Evolutionary conservation across 2,329 filamentous ascomycete genomes (phyloP).

Genomic region (Alternaria sp.): DNA sequence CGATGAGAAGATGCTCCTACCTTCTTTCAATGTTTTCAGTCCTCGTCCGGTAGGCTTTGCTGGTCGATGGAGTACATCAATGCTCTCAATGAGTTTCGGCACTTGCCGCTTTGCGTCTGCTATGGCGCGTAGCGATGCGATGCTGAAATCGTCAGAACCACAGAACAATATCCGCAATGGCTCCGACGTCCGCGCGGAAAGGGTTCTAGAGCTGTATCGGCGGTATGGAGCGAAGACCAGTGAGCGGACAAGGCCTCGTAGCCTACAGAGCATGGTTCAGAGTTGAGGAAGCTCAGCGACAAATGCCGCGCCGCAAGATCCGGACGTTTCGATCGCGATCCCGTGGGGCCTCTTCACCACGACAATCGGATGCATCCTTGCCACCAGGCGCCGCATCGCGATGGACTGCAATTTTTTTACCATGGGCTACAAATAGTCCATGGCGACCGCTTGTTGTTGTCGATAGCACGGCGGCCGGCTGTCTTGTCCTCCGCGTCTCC

Average conservation of each 20-base stretch:
- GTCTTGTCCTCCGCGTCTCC: conserved; percentile 7
- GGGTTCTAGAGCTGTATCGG: conserved; percentile 23
- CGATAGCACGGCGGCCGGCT: conserved; percentile 6
- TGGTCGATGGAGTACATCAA: conserved; percentile 85
- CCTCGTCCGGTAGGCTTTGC: conserved; percentile 81
- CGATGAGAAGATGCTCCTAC: conserved; percentile 54
- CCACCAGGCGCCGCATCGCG: conserved; percentile 8
- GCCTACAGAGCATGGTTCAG: conserved; percentile 26
- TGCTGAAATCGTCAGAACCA: conserved; percentile 91
- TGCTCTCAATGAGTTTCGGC: conserved; percentile 62
- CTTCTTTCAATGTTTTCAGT: conserved; percentile 70
- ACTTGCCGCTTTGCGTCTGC: conserved; percentile 62
- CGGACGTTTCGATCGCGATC: conserved; percentile 17
- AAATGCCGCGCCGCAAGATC: conserved; percentile 14
- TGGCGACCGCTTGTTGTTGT: conserved; percentile 10
- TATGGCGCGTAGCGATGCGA: conserved; percentile 75
- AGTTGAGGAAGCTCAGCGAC: conserved; percentile 15
- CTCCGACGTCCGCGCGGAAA: conserved; percentile 31
- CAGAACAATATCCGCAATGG: conserved; percentile 90
- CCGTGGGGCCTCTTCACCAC: conserved; percentile 21
- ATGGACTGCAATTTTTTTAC: conserved; percentile 6
- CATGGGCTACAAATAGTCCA: conserved; percentile 17
- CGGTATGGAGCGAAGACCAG: conserved; percentile 17
- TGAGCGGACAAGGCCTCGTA: conserved; percentile 35
- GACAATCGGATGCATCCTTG: conserved; percentile 12